These are phyloP conservation scores for Colletotrichum sp. DNA, from an alignment of 2,329 filamentous ascomycete genomes.

Conservation along the genomic window DNA sequence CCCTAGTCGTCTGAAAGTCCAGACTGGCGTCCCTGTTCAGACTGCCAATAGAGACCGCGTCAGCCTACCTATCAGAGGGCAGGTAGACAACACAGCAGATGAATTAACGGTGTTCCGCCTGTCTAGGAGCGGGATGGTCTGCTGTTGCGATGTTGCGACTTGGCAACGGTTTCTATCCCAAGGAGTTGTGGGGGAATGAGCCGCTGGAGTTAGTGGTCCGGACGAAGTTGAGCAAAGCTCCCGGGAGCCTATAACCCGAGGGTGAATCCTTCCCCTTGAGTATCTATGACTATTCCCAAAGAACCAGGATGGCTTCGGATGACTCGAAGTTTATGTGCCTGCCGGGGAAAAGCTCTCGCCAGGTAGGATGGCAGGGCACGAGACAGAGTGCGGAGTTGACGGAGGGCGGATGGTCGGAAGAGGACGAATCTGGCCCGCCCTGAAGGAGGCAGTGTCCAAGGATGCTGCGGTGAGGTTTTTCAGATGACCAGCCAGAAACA, in stretches of 20 bases:
- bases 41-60: not conserved
- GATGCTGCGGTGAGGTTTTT: not conserved
- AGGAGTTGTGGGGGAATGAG: not conserved
- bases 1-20: constrained; percentile 11
- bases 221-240: not conserved
- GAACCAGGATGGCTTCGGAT: not conserved
- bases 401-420: not conserved
- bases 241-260: not conserved
- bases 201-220: not conserved
- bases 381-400: not conserved
- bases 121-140: not conserved
- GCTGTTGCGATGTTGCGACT: not conserved
- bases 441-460: not conserved
- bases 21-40: not conserved
- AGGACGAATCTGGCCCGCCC: not conserved
- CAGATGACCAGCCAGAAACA: not conserved
- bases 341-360: not conserved
- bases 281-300: not conserved
- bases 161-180: not conserved
- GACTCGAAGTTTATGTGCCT: constrained; percentile 5
- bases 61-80: not conserved
- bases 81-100: not conserved
- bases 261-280: not conserved
- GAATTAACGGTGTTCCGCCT: not conserved
- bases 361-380: not conserved